These are phyloP conservation scores for Plasmodium knowlesi DNA, from an alignment of 169 alveolate genomes.

Conservation along the genomic window DNA sequence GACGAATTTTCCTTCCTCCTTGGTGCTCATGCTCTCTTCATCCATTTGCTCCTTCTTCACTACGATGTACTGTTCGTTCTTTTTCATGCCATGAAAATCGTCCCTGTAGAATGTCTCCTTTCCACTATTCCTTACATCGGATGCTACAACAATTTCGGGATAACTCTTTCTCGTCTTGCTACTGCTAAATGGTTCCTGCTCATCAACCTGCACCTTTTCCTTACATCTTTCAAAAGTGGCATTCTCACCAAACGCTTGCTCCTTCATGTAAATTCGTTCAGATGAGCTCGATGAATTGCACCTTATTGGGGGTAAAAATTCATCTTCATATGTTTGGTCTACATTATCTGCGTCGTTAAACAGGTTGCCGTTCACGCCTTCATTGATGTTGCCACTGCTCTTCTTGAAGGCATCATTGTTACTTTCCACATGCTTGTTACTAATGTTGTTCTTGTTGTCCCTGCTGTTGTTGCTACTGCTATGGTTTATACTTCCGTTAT, in stretches of 20 bases:
- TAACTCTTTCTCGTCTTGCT: not conserved
- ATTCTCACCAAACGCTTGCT: not conserved
- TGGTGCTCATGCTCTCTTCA: not conserved
- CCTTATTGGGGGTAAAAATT: not conserved
- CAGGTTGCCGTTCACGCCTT: not conserved
- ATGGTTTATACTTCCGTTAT: not conserved
- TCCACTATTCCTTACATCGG: not conserved
- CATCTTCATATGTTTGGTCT: not conserved
- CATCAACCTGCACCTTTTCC: not conserved
- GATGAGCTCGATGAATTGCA: conserved; percentile 15
- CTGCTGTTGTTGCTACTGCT: not conserved
- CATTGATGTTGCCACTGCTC: not conserved
- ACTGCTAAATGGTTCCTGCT: not conserved
- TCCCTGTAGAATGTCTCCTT: not conserved
- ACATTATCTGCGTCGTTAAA: not conserved
- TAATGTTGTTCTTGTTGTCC: not conserved
- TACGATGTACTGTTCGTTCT: not conserved
- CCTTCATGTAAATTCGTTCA: conserved; percentile 8
- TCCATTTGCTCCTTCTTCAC: conserved; percentile 2
- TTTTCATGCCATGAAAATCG: not conserved
- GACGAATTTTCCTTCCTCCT: not conserved
- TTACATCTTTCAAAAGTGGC: not conserved
- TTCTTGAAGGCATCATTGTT: not conserved
- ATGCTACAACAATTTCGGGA: not conserved
- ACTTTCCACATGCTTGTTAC: not conserved